Evolutionary conservation across 768 basidiomycete species (phyloP).

Genomic region (Cystobasidium onofrii): DNA sequence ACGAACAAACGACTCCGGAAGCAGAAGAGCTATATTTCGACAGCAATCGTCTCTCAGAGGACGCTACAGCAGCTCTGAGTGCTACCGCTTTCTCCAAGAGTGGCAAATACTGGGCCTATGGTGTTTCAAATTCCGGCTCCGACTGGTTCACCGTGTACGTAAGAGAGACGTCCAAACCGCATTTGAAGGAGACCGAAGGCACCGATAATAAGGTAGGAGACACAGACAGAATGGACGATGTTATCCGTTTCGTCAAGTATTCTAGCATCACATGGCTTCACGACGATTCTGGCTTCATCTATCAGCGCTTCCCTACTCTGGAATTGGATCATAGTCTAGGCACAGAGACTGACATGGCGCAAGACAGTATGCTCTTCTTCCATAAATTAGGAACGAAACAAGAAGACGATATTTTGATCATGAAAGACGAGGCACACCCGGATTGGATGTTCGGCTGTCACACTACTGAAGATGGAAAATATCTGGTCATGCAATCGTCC

Average conservation of each 20-base stretch:
- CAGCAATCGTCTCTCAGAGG: constrained; percentile 62
- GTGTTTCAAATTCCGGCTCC: constrained; percentile 37
- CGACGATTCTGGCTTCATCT: constrained; percentile 76
- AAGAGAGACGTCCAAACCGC: constrained; percentile 57
- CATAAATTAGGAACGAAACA: constrained; percentile 66
- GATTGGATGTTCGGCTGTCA: not conserved
- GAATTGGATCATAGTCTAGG: constrained; percentile 54
- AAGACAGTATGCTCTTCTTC: constrained; percentile 55
- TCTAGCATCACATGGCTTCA: constrained; percentile 63
- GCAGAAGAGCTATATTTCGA: constrained; percentile 72
- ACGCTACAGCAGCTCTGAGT: constrained; percentile 63
- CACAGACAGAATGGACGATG: constrained; percentile 56
- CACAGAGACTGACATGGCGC: constrained; percentile 37
- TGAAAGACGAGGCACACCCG: constrained; percentile 52
- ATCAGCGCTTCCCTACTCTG: constrained; percentile 55
- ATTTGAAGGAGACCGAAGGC: constrained; percentile 40
- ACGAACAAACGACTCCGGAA: constrained; percentile 44
- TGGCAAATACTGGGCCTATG: constrained; percentile 58
- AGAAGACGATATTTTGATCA: constrained; percentile 57
- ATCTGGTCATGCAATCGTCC: constrained; percentile 31
- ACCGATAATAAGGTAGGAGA: constrained; percentile 37
- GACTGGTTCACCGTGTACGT: constrained; percentile 47
- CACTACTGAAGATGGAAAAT: constrained; percentile 35
- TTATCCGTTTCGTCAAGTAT: constrained; percentile 68
- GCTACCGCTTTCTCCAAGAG: constrained; percentile 58